Conservation (phyloP, 495 filamentous ascomycete genomes). For the Aspergillus indologenus region DNA sequence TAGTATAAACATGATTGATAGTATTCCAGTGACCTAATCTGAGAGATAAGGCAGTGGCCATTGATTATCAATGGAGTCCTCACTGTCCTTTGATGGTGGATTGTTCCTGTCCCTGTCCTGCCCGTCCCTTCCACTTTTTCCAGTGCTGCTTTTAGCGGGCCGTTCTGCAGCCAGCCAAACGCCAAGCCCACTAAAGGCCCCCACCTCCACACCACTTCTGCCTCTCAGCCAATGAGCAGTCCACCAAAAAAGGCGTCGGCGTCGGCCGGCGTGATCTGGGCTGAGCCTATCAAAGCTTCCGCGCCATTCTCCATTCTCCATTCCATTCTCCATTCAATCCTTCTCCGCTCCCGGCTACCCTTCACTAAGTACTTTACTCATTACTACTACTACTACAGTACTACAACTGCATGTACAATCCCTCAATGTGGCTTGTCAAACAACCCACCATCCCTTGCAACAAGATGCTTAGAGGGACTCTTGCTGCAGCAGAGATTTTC, state of each 20-base stretch:
- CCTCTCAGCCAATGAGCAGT: background rate
- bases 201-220: background rate
- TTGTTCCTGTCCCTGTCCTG: no score
- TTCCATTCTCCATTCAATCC: no score
- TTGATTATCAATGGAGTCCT: no score
- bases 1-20: background rate
- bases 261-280: background rate
- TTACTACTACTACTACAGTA: background rate
- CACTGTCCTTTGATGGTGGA: no score
- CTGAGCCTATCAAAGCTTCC: slow-evolving; percentile 2
- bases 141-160: background rate
- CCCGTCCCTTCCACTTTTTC: no score
- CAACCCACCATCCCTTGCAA: background rate
- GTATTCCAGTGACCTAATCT: no score
- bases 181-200: background rate
- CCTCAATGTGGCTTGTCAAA: background rate
- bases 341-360: background rate
- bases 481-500: no score
- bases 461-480: background rate
- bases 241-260: background rate
- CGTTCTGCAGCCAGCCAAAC: background rate
- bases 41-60: no score
- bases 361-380: background rate
- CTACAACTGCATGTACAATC: background rate
- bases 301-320: background rate